phyloP scores from a whole-genome alignment of 2,329 filamentous ascomycete species.

The Purpureocillium lavendulum region DNA sequence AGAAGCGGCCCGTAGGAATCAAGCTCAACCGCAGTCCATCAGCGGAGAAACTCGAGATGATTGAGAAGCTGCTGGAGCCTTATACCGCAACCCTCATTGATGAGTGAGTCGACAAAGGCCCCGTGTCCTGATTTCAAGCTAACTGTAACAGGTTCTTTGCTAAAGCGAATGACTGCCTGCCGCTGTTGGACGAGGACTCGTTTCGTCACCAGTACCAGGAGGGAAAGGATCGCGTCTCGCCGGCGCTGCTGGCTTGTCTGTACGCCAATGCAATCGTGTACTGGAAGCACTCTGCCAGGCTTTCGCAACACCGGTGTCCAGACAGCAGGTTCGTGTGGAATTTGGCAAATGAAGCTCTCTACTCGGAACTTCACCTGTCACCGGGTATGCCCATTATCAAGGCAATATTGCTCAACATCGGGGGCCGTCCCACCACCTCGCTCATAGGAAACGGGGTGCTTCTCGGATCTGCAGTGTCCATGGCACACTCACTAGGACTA shows the following conservation, averaged over 20 bases:
- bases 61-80: constrained; percentile 52
- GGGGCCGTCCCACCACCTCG: constrained; percentile 50
- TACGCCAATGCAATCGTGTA: constrained; percentile 51
- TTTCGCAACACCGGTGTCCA: constrained; percentile 38
- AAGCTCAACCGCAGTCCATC: constrained; percentile 26
- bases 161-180: constrained; percentile 51
- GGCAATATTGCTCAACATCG: constrained; percentile 49
- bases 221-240: constrained; percentile 40
- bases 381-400: constrained; percentile 51
- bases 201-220: constrained; percentile 40
- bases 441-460: constrained; percentile 48
- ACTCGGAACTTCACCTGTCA: constrained; percentile 49
- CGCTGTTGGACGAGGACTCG: constrained; percentile 46
- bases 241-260: constrained; percentile 46
- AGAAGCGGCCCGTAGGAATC: constrained; percentile 35
- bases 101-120: constrained; percentile 22
- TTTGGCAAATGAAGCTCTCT: constrained; percentile 49
- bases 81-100: constrained; percentile 41
- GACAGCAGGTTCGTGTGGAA: constrained; percentile 56
- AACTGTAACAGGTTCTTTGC: constrained; percentile 37
- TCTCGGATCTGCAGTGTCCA: constrained; percentile 40
- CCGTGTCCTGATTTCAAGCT: too few relatives aligned
- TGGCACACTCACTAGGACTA: constrained; percentile 45
- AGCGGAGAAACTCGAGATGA: constrained; percentile 41
- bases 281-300: constrained; percentile 41